Base-by-base conservation (phyloP, 495 filamentous ascomycete species). In the Penicillium psychrofluorescens region DNA sequence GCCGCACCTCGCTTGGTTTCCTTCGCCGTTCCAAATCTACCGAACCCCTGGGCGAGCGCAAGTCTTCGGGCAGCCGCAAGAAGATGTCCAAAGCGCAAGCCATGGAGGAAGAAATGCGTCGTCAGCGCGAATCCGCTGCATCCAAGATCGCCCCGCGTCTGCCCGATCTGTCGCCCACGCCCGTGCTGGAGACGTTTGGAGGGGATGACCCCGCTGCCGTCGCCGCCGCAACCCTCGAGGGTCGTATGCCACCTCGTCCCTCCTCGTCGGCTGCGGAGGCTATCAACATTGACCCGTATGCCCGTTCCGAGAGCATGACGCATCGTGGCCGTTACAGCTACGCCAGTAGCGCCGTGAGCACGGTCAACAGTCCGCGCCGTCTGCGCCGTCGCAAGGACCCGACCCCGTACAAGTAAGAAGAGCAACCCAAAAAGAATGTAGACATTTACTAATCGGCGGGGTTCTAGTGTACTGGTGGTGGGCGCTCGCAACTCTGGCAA, bases 241-340 rank as follows among this genome's bases (percentile, higher is more conserved):
- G 41, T 4, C 44, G 49, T 2, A 16, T 39, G 5, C 11, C 48
- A 35, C 42, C 44, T 40, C 57, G 57, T 35, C 57, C 57, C 10
- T 46, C 51, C 5, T 55, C 54, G 6, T 49, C 49, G 5, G n/a
- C 53, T 11, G 45, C 43, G 1, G 16, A 45, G n/a, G 35, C 47
- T 40, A 54, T 68, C 53, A 71, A 56, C 40, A 50, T 77, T 31
- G 88, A 95, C 57, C 85, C 88, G 14, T 90, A 90, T 62, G 79
- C 86, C 35, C 76, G 85, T 29, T 81, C 84, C 28, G 87, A 90
- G 66, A 98, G 92, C 75, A 96, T 98, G 88, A 89, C 94, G 43
- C 83, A 98, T 67, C 88, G 92, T 53, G 90, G 92, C 40, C 86
- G 92, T 37, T 95, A 95, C 66, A 96, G 90, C 66, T 96, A 96